Evolutionary conservation across 192 early-diverging fungal species (phyloP).

Genomic region (Spizellomyces sp.): DNA sequence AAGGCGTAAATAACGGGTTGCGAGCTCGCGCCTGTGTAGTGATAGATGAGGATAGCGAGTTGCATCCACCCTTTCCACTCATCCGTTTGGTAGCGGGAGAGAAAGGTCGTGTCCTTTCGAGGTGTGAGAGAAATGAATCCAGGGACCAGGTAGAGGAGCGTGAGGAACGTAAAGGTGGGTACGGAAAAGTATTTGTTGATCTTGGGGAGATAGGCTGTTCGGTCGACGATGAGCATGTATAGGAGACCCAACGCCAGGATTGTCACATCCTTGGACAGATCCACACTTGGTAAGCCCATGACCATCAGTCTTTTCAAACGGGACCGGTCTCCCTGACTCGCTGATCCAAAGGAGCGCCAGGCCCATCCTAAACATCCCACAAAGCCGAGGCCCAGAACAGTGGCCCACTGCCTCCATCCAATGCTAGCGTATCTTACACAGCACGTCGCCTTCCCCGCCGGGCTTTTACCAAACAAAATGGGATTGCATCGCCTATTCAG

Average conservation of each 20-base stretch:
- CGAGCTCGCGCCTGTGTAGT: conserved; percentile 68
- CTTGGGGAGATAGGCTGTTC: conserved; percentile 69
- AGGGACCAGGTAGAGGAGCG: conserved; percentile 36
- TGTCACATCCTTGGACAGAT: conserved; percentile 2
- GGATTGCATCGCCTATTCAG: conserved; percentile 70
- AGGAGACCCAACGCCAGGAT: conserved; percentile 45
- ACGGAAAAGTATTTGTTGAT: conserved; percentile 60
- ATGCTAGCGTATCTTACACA: no score
- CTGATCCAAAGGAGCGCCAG: no score
- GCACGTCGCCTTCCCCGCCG: no score
- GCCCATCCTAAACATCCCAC: no score
- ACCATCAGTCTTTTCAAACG: conserved; percentile 4
- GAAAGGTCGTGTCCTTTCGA: conserved; percentile 57
- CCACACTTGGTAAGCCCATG: conserved; percentile 17
- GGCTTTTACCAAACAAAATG: neutral
- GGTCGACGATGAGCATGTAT: conserved; percentile 68
- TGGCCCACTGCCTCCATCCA: no score
- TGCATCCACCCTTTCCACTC: conserved; percentile 94
- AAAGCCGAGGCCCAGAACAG: no score
- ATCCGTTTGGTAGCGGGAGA: conserved; percentile 78
- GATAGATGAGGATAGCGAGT: conserved; percentile 69
- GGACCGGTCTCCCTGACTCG: no score
- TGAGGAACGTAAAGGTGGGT: conserved; percentile 51
- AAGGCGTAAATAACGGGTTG: conserved; percentile 69
- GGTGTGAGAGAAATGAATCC: conserved; percentile 50